Evolutionary conservation across 495 filamentous ascomycete species (phyloP).

Genomic region (Hapsidospora chrysogenum): DNA sequence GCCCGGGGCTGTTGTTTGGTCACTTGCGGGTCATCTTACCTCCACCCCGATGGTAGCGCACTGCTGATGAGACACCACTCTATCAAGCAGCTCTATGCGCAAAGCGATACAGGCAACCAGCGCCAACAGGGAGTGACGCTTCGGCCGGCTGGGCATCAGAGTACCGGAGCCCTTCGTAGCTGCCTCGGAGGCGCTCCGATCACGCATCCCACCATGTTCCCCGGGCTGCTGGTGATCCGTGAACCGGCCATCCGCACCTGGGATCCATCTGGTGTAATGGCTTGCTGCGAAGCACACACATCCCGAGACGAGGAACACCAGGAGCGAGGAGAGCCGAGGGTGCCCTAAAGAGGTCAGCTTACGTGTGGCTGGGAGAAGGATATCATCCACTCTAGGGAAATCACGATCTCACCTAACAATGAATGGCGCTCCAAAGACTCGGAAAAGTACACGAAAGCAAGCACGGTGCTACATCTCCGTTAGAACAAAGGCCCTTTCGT

Average conservation of each 20-base stretch:
- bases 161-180: conserved; percentile 7
- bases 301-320: conserved; percentile 17
- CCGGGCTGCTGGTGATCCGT: conserved; percentile 3
- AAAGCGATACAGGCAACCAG: conserved; percentile 22
- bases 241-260: conserved; percentile 27
- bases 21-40: conserved; percentile 10
- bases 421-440: conserved; percentile 25
- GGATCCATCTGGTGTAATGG: conserved; percentile 24
- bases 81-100: conserved; percentile 23
- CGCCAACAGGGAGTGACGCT: conserved; percentile 20
- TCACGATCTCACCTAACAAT: conserved; percentile 17
- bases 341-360: conserved; percentile 13
- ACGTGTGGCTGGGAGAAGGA: conserved; percentile 2
- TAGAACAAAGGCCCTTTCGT: background rate
- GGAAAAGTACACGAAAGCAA: conserved; percentile 27
- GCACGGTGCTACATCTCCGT: conserved; percentile 16
- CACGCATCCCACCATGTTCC: background rate
- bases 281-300: conserved; percentile 18
- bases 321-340: conserved; percentile 22
- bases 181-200: conserved; percentile 2
- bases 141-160: conserved; percentile 21
- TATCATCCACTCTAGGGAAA: background rate
- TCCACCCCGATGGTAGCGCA: conserved; percentile 25
- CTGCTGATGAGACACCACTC: conserved; percentile 17
- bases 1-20: background rate